Conservation (phyloP, 441 rosid species). For the Corymbia citriodora region DNA sequence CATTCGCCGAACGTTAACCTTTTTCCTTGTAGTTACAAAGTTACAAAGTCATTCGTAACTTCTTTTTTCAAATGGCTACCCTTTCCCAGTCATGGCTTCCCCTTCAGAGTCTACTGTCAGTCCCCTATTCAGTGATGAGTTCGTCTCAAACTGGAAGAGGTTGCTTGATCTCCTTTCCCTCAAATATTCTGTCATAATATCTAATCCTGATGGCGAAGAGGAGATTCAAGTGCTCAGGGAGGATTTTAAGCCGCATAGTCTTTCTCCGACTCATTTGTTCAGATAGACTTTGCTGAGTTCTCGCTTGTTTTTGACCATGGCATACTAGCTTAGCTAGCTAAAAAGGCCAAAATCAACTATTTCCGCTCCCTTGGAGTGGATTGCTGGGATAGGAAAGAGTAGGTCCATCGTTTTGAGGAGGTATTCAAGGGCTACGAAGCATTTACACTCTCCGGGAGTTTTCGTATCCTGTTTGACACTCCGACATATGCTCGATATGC, state of each 20-base stretch:
- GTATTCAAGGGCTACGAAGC: background rate
- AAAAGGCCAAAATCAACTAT: background rate
- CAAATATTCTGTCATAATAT: background rate
- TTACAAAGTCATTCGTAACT: background rate
- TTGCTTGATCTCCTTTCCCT: background rate
- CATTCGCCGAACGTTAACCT: no score
- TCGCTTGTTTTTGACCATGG: background rate
- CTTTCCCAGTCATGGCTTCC: rapidly evolving
- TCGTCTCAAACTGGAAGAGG: background rate
- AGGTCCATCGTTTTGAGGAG: background rate
- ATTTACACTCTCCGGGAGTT: no score
- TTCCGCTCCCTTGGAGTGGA: background rate
- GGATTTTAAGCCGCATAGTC: background rate
- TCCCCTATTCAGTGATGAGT: background rate
- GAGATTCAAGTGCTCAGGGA: background rate
- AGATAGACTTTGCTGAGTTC: background rate
- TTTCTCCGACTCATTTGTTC: background rate
- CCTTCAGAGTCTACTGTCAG: background rate
- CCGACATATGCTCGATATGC: no score
- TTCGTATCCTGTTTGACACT: no score
- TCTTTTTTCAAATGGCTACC: rapidly evolving
- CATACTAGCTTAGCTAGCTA: background rate
- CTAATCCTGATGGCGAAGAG: background rate
- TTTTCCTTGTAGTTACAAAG: no score
- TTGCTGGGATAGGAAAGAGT: background rate